Base-by-base conservation (phyloP, 75 land plant genomes). In the Selaginella tamariscina region DNA sequence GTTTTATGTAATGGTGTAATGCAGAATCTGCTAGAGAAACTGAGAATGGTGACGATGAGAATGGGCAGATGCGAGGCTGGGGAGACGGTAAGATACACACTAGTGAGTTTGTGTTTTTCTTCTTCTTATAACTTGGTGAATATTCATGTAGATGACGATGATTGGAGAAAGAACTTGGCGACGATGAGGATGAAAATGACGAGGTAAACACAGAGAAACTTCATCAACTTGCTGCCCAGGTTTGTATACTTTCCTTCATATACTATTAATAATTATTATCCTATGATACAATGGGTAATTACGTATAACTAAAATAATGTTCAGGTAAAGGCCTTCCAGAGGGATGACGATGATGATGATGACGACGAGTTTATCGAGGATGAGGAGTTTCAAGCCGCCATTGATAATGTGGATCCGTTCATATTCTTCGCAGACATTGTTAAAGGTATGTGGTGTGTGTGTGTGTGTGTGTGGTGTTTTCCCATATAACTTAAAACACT, bases 381-480 rank as follows among this genome's bases (percentile, higher is more conserved):
- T 77, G 99, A 95, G 71, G 97, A 95, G 69, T 76, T 91, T 49
- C 99, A 95, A 54, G 83, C 99, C 31, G 95, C 99, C 5, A 85
- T 95, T 72, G 99, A 95, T 68, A 84, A 81, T 24, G 84, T 95
- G 39, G 99, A 95, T 67, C 84, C 96, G 27, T 95, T 95, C 69
- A 65, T 95, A 54, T 89, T 85, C 79, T 95, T 95, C 76, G 82
- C 89, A 28, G 99, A 95, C 56, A 77, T 84, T 2, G 69, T 95
- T 68, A 81, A 87, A 83, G 97, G 99, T 94, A 72, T 56, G 21
- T 0, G 1, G 21, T 59, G 55, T 20, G 11, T 0, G 1, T 9
- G 20, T 24, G 22, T 66, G 31, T 55, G 32, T 56, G 1, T 54
- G n/a, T n/a, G n/a, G n/a, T n/a, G n/a, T n/a, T n/a, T n/a, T n/a